Percentiles rank a stretch among this genome's conserved stretches.
These are phyloP conservation scores for Peronospora destructor DNA, from an alignment of 352 stramenopile species.

Conservation along the genomic window DNA sequence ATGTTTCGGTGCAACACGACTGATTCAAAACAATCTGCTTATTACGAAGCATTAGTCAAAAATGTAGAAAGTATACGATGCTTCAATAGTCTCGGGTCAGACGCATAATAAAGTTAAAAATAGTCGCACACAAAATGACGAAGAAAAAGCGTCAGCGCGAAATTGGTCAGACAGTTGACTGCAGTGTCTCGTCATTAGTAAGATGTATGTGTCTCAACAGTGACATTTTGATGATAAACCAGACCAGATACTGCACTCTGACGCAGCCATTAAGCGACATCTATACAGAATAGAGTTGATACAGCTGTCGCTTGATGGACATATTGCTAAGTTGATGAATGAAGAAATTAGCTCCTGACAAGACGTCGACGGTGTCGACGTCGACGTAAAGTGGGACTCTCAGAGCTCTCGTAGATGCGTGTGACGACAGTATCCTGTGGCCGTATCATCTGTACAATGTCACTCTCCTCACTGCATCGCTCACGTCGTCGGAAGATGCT, in stretches of 20 bases:
- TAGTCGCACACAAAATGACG: no score
- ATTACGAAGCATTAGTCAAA: no score
- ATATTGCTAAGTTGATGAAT: neutral
- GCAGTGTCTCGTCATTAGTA: no score
- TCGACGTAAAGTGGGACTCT: constrained; percentile 19
- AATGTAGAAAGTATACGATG: no score
- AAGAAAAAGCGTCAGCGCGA: no score
- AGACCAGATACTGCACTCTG: no score
- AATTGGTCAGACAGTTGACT: no score
- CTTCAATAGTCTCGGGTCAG: no score
- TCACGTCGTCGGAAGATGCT: constrained; percentile 21
- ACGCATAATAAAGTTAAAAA: no score
- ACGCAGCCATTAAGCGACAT: no score
- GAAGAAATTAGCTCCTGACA: neutral
- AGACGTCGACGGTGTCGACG: constrained; percentile 18
- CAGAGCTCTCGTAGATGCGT: constrained; percentile 15
- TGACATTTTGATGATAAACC: neutral
- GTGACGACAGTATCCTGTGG: constrained; percentile 38
- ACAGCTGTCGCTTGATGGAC: neutral
- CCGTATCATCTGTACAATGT: constrained; percentile 30
- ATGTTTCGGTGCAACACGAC: constrained; percentile 19
- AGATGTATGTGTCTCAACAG: neutral
- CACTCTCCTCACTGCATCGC: constrained; percentile 10
- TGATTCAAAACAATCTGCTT: neutral
- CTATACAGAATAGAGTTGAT: no score